Percentiles rank a stretch among this genome's conserved stretches.
phyloP scores from a whole-genome alignment of 345 rosid species.

The Punica granatum region DNA sequence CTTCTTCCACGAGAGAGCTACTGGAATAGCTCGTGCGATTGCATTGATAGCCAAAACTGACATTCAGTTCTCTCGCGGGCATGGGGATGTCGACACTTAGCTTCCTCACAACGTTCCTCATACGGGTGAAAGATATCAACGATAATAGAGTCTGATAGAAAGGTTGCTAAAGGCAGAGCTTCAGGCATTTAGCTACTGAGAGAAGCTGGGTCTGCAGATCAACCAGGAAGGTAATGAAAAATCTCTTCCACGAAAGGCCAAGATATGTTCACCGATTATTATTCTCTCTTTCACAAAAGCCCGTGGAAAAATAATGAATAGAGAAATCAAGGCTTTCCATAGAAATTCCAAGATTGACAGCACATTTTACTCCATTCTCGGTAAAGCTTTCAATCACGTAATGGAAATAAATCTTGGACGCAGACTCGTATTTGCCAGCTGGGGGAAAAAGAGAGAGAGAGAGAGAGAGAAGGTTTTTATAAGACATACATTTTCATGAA shows the following conservation, averaged over 20 bases:
- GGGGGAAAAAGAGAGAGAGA: not conserved
- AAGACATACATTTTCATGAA: not conserved
- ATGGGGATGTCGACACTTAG: slow-evolving; percentile 8
- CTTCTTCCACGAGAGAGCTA: not conserved
- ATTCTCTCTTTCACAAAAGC: not conserved
- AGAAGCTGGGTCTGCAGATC: slow-evolving; percentile 20
- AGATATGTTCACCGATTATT: too few relatives aligned
- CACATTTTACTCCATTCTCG: not conserved
- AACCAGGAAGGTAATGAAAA: slow-evolving; percentile 4
- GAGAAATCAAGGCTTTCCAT: not conserved
- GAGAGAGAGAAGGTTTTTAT: not conserved
- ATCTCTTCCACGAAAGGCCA: not conserved
- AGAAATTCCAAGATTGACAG: not conserved
- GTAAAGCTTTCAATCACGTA: not conserved
- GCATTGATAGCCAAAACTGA: slow-evolving; percentile 21
- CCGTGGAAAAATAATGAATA: not conserved
- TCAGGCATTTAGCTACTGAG: slow-evolving; percentile 18
- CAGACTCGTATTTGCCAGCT: not conserved
- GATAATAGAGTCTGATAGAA: not conserved
- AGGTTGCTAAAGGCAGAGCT: slow-evolving; percentile 18
- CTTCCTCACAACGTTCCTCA: not conserved
- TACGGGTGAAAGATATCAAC: not conserved
- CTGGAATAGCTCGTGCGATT: slow-evolving; percentile 5
- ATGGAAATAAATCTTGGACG: not conserved
- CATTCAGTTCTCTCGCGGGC: slow-evolving; percentile 14